phyloP scores from a whole-genome alignment of 2,329 filamentous ascomycete species.

The Hirsutella rhossiliensis region DNA sequence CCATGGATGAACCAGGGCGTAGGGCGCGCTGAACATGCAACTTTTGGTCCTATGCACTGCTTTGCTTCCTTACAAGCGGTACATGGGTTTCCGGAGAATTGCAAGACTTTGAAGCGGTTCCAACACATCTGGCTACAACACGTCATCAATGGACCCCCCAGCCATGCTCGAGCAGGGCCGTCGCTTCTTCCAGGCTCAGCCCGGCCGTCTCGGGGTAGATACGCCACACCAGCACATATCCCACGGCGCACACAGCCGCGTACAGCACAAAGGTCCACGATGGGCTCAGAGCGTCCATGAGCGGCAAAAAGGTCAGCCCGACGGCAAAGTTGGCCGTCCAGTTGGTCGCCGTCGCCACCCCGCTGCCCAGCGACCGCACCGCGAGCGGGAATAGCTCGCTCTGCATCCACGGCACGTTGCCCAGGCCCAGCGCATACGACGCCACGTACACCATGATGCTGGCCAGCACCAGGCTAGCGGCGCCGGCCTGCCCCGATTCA shows the following conservation, averaged over 20 bases:
- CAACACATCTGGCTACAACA: slow-evolving; percentile 9
- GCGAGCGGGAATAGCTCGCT: slow-evolving; percentile 77
- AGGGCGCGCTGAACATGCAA: no score
- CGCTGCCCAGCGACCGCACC: slow-evolving; percentile 61
- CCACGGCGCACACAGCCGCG: slow-evolving; percentile 53
- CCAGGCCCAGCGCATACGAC: slow-evolving; percentile 74
- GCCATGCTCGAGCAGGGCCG: slow-evolving; percentile 54
- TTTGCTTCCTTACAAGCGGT: no score
- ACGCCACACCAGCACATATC: slow-evolving; percentile 56
- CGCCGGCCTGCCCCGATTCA: slow-evolving; percentile 12
- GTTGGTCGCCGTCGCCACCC: slow-evolving; percentile 65
- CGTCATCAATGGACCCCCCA: slow-evolving; percentile 48
- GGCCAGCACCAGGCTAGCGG: slow-evolving; percentile 49
- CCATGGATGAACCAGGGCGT: no score
- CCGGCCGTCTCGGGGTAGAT: slow-evolving; percentile 85
- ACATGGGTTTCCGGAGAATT: no score
- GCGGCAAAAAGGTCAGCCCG: slow-evolving; percentile 74
- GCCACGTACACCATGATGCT: slow-evolving; percentile 78
- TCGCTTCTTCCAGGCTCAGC: slow-evolving; percentile 68
- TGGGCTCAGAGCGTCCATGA: slow-evolving; percentile 68
- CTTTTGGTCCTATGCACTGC: no score
- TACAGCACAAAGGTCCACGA: slow-evolving; percentile 75
- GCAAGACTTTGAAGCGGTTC: background rate
- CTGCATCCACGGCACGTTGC: slow-evolving; percentile 94
- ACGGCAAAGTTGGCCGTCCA: slow-evolving; percentile 83